Conservation (phyloP, 2,329 filamentous ascomycete species). For the Fusarium heterosporum region DNA sequence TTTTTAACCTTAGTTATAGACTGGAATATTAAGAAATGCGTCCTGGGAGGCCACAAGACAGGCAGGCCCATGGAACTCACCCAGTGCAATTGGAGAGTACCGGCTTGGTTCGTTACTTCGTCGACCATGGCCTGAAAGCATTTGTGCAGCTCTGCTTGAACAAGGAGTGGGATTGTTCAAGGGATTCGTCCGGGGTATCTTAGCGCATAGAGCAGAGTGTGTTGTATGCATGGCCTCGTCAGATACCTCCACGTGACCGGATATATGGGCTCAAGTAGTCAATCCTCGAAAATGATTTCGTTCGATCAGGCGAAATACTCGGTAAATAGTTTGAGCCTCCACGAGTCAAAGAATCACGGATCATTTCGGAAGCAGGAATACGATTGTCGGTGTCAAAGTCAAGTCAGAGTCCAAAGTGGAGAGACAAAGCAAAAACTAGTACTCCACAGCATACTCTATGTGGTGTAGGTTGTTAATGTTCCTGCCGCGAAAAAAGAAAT, state of each 20-base stretch:
- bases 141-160: not conserved
- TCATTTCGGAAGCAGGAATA: constrained; percentile 12
- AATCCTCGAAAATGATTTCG: not conserved
- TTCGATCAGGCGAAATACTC: constrained; percentile 1
- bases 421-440: not conserved
- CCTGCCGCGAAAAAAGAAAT: constrained; percentile 20
- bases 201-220: constrained; percentile 1
- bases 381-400: constrained; percentile 5
- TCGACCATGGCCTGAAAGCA: not conserved
- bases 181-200: constrained; percentile 3
- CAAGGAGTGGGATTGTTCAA: not conserved
- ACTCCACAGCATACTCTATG: not conserved
- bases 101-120: not conserved
- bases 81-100: not conserved
- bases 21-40: not conserved
- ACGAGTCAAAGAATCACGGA: constrained; percentile 7
- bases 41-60: not conserved
- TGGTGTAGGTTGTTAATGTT: not conserved
- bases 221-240: not conserved
- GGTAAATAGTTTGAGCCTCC: constrained; percentile 1
- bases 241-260: constrained; percentile 4
- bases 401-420: constrained; percentile 5
- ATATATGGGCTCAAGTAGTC: constrained; percentile 6
- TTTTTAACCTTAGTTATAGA: constrained; percentile 7
- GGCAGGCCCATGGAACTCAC: not conserved